Conservation (phyloP, 768 basidiomycete species). For the Hortiboletus flavorubellus region DNA sequence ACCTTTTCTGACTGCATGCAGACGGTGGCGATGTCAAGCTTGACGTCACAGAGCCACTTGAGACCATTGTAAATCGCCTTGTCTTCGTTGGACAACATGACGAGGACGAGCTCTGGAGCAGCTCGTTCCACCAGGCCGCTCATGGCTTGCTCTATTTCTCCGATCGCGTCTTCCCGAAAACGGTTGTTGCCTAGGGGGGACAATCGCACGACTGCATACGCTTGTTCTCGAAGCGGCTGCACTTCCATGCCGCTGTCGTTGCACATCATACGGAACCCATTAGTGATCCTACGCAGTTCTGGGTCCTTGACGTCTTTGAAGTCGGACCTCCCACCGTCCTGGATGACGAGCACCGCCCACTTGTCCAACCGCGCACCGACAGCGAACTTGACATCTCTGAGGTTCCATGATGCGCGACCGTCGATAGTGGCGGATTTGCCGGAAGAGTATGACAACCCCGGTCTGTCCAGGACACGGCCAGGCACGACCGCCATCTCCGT, state of each 20-base stretch:
- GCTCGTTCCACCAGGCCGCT: not conserved
- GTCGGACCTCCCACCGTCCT: constrained; percentile 52
- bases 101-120: constrained; percentile 32
- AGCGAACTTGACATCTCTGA: constrained; percentile 54
- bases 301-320: constrained; percentile 51
- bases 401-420: constrained; percentile 48
- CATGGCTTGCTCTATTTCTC: constrained; percentile 11
- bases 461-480: constrained; percentile 46
- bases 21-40: constrained; percentile 54
- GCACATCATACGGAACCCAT: constrained; percentile 62
- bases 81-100: constrained; percentile 48
- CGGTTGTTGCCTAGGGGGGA: constrained; percentile 49
- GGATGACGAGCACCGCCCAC: constrained; percentile 69
- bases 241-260: constrained; percentile 60
- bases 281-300: constrained; percentile 39
- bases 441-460: constrained; percentile 40
- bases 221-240: constrained; percentile 14
- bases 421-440: constrained; percentile 30
- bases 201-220: constrained; percentile 38
- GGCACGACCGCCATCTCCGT: constrained; percentile 52
- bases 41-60: constrained; percentile 48
- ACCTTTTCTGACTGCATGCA: constrained; percentile 73
- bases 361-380: constrained; percentile 51
- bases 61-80: constrained; percentile 47
- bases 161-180: constrained; percentile 48